phyloP scores from a whole-genome alignment of 768 basidiomycete species.

The Hemileccinum impolitum region DNA sequence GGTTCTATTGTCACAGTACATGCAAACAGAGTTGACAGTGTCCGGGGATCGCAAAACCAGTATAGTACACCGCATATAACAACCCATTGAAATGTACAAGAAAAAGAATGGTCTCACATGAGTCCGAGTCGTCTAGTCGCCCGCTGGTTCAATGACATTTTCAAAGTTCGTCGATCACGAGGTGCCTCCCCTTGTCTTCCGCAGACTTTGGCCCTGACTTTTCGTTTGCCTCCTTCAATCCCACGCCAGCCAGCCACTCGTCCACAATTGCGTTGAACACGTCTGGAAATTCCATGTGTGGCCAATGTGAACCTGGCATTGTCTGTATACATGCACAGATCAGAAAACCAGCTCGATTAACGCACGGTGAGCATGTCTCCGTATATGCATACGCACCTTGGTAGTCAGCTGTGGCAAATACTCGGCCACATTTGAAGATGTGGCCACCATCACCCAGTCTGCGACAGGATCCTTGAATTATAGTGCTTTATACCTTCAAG shows the following conservation, averaged over 20 bases:
- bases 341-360: slow-evolving; percentile 37
- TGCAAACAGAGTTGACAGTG: too few species aligned
- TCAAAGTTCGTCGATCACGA: not conserved
- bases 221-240: not conserved
- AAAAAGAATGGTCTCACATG: too few species aligned
- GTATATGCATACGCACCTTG: slow-evolving; percentile 28
- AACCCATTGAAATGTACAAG: too few species aligned
- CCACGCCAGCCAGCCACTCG: slow-evolving; percentile 44
- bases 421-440: slow-evolving; percentile 22
- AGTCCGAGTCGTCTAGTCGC: not conserved
- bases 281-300: slow-evolving; percentile 26
- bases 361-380: too few species aligned
- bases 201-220: not conserved
- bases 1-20: too few species aligned
- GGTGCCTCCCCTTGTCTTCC: not conserved
- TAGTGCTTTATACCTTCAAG: not conserved
- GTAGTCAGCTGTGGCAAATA: slow-evolving; percentile 36
- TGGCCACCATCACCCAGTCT: slow-evolving; percentile 37
- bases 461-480: slow-evolving; percentile 40
- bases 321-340: slow-evolving; percentile 33
- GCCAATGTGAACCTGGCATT: slow-evolving; percentile 33
- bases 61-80: too few species aligned
- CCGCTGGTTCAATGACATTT: not conserved
- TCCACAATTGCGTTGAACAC: slow-evolving; percentile 50
- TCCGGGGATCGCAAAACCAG: too few species aligned